phyloP scores from a whole-genome alignment of 148 eudicot genomes.

The Nepenthes gracilis region DNA sequence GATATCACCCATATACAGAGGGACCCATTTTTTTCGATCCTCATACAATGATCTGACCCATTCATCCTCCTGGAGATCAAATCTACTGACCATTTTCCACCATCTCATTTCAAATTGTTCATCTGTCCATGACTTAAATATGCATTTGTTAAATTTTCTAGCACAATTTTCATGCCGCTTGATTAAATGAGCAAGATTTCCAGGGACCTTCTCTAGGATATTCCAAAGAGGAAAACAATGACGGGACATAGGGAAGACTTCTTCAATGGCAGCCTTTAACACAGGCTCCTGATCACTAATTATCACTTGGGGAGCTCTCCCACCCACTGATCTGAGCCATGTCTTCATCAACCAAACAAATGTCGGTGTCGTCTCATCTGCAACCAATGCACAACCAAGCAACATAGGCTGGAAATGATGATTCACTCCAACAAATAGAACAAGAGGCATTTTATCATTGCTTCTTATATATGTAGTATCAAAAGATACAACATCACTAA shows the following conservation, averaged over 20 bases:
- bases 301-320: conserved; percentile 26
- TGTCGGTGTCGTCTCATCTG: conserved; percentile 29
- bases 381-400: conserved; percentile 47
- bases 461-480: conserved; percentile 34
- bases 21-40: conserved; percentile 44
- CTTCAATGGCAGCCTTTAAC: conserved; percentile 26
- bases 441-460: conserved; percentile 35
- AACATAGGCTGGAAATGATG: conserved; percentile 38
- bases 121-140: conserved; percentile 43
- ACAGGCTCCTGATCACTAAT: conserved; percentile 31
- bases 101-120: conserved; percentile 42
- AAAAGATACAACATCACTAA: conserved; percentile 35
- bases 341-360: conserved; percentile 44
- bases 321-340: conserved; percentile 50
- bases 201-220: conserved; percentile 37
- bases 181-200: conserved; percentile 22
- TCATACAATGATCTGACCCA: conserved; percentile 34
- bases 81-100: conserved; percentile 43
- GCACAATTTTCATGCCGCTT: conserved; percentile 25
- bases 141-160: conserved; percentile 32
- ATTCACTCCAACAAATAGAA: conserved; percentile 39
- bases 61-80: conserved; percentile 37
- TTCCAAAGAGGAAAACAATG: conserved; percentile 41
- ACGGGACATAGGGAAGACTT: conserved; percentile 30
- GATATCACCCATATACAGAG: conserved; percentile 25